Evolutionary conservation across 2,329 filamentous ascomycete genomes (phyloP), one percentile per base, ranked within the genome.

Genomic region (Aspergillus piperis): DNA sequence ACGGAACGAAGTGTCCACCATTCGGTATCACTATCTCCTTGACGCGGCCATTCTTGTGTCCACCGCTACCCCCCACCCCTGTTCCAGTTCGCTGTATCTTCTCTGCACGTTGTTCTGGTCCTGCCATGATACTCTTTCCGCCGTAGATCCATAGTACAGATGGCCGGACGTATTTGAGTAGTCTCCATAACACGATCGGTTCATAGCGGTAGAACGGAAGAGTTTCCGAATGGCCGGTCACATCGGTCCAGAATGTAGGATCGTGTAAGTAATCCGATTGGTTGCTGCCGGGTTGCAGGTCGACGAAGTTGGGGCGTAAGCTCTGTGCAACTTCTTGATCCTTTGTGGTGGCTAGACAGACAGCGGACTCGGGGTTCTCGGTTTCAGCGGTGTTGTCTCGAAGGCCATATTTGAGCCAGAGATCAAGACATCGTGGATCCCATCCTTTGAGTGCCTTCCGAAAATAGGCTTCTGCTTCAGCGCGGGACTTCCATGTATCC

Each of bases 311-410:
- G 23, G 71, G 65, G 3, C 73, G 68, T 7, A 70, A 41, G 61
- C 74, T 76, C 6, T 70, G 70, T 39, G 73, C 68, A 3, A 91
- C 87, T 76, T 94, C 90, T 71, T 95, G 90, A 73, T 93, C 87
- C 70, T 91, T 92, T 0, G 90, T 88, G 0, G 92, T 96, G 2
- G 85, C 83, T 5, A 76, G 80, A 0, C 90, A 91, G 1, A 90
- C 86, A 13, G n/a, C 1, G 8, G 44, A 17, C 8, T 11, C 51
- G 11, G 32, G 4, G 17, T 25, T 11, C 21, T 7, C 13, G 1
- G 6, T 25, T 23, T 21, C 17, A 2, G 51, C 36, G 10, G 19
- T 4, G 30, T 57, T 32, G 27, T 62, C 56, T 3, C 57, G 58
- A 3, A 65, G 58, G 8, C 62, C 65, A 30, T 60, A 57, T 39